These are phyloP conservation scores for Fusarium secorum DNA, from an alignment of 2,329 filamentous ascomycete species.

Conservation along the genomic window DNA sequence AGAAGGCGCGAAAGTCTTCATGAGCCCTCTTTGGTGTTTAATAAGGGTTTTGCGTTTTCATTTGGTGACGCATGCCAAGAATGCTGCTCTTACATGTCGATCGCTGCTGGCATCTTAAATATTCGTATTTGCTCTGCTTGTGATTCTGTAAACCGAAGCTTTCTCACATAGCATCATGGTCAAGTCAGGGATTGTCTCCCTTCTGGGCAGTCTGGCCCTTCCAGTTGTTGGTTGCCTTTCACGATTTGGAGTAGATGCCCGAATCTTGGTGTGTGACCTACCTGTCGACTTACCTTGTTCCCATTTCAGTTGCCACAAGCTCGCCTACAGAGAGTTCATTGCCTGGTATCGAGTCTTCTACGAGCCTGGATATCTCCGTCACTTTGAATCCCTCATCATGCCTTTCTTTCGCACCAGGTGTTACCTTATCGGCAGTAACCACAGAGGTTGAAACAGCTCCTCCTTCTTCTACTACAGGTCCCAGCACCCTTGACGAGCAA, in stretches of 20 bases:
- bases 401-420: background rate
- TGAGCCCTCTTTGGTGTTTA: rapidly evolving
- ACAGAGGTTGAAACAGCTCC: background rate
- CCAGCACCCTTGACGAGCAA: background rate
- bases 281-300: background rate
- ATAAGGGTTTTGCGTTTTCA: rapidly evolving
- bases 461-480: background rate
- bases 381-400: background rate
- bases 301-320: background rate
- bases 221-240: background rate
- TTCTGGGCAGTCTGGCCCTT: background rate
- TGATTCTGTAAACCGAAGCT: background rate
- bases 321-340: background rate
- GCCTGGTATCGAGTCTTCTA: background rate
- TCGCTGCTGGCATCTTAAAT: background rate
- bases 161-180: background rate
- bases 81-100: background rate
- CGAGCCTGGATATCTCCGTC: background rate
- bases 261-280: background rate
- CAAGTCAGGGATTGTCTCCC: background rate
- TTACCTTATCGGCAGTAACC: background rate
- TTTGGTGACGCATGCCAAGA: background rate
- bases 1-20: too few species aligned
- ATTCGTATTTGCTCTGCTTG: too few species aligned
- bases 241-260: background rate